Evolutionary conservation across 2,329 filamentous ascomycete species (phyloP).

Genomic region (Sarocladiaceae sp.): DNA sequence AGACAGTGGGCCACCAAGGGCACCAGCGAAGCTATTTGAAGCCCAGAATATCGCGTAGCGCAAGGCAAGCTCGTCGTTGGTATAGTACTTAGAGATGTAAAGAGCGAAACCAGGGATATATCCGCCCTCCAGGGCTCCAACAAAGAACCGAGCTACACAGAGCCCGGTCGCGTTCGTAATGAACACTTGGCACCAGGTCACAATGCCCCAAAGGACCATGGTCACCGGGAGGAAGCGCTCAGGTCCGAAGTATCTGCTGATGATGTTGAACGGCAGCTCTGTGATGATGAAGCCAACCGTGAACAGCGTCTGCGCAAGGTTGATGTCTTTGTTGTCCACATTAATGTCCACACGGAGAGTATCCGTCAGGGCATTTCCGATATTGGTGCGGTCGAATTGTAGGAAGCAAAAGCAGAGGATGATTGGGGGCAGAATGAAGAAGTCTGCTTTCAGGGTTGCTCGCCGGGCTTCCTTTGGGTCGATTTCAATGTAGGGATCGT

Average conservation of each 20-base stretch:
- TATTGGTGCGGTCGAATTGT: slow-evolving; percentile 33
- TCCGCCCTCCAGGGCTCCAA: slow-evolving; percentile 25
- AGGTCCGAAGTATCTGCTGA: slow-evolving; percentile 22
- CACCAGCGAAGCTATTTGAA: slow-evolving; percentile 23
- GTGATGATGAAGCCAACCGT: slow-evolving; percentile 45
- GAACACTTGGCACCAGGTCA: slow-evolving; percentile 24
- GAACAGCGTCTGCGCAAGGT: slow-evolving; percentile 47
- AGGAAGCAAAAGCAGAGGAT: slow-evolving; percentile 28
- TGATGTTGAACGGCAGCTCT: slow-evolving; percentile 28
- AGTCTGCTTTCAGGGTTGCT: slow-evolving; percentile 21
- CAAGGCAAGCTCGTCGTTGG: slow-evolving; percentile 22
- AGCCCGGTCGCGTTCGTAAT: slow-evolving; percentile 20
- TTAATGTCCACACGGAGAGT: slow-evolving; percentile 42
- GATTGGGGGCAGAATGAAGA: slow-evolving; percentile 23
- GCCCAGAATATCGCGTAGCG: slow-evolving; percentile 26
- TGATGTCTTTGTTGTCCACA: slow-evolving; percentile 46
- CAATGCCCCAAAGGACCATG: slow-evolving; percentile 25
- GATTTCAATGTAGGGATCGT: slow-evolving; percentile 16
- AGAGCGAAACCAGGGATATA: slow-evolving; percentile 27
- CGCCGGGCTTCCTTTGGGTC: slow-evolving; percentile 12
- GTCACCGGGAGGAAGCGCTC: slow-evolving; percentile 24
- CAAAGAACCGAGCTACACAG: slow-evolving; percentile 22
- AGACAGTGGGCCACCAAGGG: slow-evolving; percentile 21
- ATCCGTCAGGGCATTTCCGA: slow-evolving; percentile 48
- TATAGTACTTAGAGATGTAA: slow-evolving; percentile 26